Base-by-base conservation (phyloP, 176 grass and related monocot species). In the Oryza meridionalis region DNA sequence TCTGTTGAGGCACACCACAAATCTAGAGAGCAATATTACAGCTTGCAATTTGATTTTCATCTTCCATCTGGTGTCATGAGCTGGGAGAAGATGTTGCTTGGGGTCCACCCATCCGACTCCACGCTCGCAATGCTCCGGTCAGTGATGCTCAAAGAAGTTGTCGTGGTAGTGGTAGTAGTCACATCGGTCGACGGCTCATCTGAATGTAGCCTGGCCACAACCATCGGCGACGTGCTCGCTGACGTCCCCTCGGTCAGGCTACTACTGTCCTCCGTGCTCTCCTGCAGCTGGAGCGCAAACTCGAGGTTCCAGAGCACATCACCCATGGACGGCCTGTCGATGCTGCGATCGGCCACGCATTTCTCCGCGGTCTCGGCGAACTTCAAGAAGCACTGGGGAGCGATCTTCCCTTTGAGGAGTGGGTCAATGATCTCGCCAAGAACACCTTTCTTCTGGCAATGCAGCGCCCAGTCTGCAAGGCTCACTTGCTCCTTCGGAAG, bases 281-380 rank as follows among this genome's bases (percentile, higher is more conserved):
- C 93, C 75, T 94, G 93, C 67, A 94, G 79, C 82, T 94, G 85
- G 65, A 92, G 84, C 22, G 93, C 93, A 32, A 94, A 90, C 62
- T 90, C 88, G 40, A 94, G 86, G 85, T 92, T 94, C 90, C 88
- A 94, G 21, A 94, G 87, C 43, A 94, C 93, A 51, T 94, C 93
- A 2, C 85, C 88, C 45, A 94, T 94, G 6, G 88, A 82, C 11
- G 93, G 93, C 44, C 93, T 73, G 27, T 92, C 85, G 11, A 87
- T 81, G 9, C 90, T 81, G 22, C 29, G 67, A 43, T 94, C 90
- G 22, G 88, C 82, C n/a, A 94, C 77, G 45, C 93, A 92, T 26
- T 92, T 88, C 83, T 86, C 75, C 1, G 93, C 93, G 0, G 75
- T 94, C 58, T 94, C 93, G 0, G 90, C 82, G 19, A 92, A 92